A percentile compares a stretch with the other conserved stretches of the same genome.
phyloP scores from a whole-genome alignment of 208 protist species.

The Phytomonas serpens region DNA sequence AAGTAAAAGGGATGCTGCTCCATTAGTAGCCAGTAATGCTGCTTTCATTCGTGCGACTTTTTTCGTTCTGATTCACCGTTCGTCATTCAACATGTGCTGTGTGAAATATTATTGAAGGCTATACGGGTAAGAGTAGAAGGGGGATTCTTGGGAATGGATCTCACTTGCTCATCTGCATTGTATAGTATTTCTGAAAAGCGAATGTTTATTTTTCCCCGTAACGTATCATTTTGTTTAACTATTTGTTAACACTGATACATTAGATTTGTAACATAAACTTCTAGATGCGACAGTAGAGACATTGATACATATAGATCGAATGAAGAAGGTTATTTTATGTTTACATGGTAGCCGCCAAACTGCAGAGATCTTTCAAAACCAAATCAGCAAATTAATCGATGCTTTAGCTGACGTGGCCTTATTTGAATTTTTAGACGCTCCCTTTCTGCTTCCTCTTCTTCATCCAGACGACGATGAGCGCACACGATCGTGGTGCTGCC shows the following conservation, averaged over 20 bases:
- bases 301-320: constrained; percentile 7
- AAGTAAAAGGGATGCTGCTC: background rate
- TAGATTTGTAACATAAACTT: background rate
- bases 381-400: constrained; percentile 46
- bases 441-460: constrained; percentile 31
- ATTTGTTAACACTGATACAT: background rate
- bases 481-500: constrained; percentile 54
- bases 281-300: background rate
- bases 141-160: background rate
- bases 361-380: constrained; percentile 75
- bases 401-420: constrained; percentile 28
- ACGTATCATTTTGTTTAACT: background rate
- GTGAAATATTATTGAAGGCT: background rate
- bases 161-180: background rate
- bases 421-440: constrained; percentile 60
- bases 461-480: constrained; percentile 34
- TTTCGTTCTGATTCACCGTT: background rate
- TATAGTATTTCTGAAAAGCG: background rate
- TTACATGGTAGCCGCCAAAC: constrained; percentile 78
- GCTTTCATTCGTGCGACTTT: constrained; percentile 5
- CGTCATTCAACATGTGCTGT: background rate
- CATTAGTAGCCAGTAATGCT: background rate
- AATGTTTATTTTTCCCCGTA: background rate
- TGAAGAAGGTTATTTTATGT: constrained; percentile 49
- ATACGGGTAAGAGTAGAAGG: background rate